phyloP scores from a whole-genome alignment of 129 eudicot species.

The Artemisia annua region DNA sequence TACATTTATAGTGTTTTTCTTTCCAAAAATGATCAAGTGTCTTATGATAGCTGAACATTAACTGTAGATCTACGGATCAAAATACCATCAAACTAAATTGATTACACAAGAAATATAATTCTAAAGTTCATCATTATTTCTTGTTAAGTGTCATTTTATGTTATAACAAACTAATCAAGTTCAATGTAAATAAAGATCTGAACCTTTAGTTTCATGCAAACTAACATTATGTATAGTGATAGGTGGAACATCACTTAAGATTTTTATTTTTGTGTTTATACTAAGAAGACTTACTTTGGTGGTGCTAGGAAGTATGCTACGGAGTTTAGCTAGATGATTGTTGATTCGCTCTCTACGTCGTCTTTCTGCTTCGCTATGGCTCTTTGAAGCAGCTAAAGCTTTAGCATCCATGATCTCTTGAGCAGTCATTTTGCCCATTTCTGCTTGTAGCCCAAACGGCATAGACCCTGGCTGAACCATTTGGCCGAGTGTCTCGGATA shows the following conservation, averaged over 20 bases:
- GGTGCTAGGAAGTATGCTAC: slow-evolving; percentile 85
- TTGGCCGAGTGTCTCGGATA: slow-evolving; percentile 67
- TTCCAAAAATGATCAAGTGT: no score
- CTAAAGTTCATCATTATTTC: no score
- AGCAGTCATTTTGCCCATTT: slow-evolving; percentile 78
- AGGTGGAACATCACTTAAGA: background rate
- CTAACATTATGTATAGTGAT: background rate
- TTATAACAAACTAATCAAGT: background rate
- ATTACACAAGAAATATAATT: no score
- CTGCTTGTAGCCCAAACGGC: slow-evolving; percentile 85
- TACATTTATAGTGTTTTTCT: background rate
- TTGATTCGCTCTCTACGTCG: slow-evolving; percentile 87
- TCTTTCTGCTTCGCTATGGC: slow-evolving; percentile 96
- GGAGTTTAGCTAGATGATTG: slow-evolving; percentile 83
- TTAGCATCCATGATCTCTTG: slow-evolving; percentile 99
- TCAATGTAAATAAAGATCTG: background rate
- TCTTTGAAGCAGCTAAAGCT: slow-evolving; percentile 95
- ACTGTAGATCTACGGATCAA: no score
- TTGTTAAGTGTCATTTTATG: background rate
- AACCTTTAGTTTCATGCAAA: slow-evolving; percentile 6
- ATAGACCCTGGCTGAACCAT: slow-evolving; percentile 64
- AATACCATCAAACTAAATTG: no score
- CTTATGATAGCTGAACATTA: no score
- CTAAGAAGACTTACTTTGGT: slow-evolving; percentile 61
- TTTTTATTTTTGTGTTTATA: background rate